Percentiles rank a stretch among this genome's conserved stretches.
Conservation (phyloP, 176 grass and related monocot genomes). For the Raddia distichophylla region DNA sequence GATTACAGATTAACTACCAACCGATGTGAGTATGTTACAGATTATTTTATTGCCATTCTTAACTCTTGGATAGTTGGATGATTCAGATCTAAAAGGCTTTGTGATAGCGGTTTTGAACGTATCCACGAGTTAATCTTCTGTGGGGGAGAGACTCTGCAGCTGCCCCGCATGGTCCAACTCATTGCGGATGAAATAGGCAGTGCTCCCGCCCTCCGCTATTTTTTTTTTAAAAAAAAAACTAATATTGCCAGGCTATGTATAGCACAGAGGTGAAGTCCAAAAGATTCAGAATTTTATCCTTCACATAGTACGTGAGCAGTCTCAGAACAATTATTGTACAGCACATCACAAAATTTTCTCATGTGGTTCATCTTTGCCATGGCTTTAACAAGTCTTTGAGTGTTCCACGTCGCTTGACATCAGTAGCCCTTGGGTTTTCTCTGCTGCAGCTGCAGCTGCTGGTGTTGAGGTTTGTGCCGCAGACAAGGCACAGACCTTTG, state of each 20-base stretch:
- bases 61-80: not conserved
- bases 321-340: not conserved
- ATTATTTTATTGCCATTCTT: not conserved
- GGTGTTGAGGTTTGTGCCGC: constrained; percentile 9
- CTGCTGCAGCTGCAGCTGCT: not conserved
- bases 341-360: not conserved
- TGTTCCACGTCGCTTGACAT: not conserved
- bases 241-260: not conserved
- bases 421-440: not conserved
- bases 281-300: not conserved
- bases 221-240: too few relatives aligned
- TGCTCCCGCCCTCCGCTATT: too few relatives aligned
- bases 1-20: not conserved
- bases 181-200: too few relatives aligned
- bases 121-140: not conserved
- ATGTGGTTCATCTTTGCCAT: not conserved
- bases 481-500: constrained; percentile 60
- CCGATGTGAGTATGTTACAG: not conserved
- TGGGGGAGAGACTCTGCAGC: too few relatives aligned
- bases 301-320: not conserved
- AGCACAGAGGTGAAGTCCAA: not conserved
- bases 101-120: not conserved
- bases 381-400: constrained; percentile 7
- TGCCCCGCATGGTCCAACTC: too few relatives aligned
- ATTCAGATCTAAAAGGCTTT: not conserved